Conservation (phyloP, 2,329 filamentous ascomycete species). For the Fusarium veterinarium region DNA sequence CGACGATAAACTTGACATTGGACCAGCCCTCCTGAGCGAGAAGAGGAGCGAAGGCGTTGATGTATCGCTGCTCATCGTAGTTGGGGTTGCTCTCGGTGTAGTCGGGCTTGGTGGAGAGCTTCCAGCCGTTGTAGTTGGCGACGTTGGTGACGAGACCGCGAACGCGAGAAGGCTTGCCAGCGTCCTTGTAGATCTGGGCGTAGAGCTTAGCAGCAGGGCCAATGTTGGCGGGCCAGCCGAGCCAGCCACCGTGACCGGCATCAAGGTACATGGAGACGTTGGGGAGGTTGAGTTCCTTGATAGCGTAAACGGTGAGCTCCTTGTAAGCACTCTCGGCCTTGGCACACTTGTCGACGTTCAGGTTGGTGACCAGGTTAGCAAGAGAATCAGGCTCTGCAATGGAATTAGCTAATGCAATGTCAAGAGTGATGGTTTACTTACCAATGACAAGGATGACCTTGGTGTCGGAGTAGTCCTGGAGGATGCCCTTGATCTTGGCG, state of each 20-base stretch:
- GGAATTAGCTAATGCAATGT: not conserved
- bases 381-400: slow-evolving; percentile 65
- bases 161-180: slow-evolving; percentile 61
- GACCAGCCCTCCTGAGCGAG: slow-evolving; percentile 61
- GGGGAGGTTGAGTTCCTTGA: slow-evolving; percentile 63
- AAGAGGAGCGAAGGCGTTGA: slow-evolving; percentile 72
- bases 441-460: slow-evolving; percentile 59
- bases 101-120: slow-evolving; percentile 53
- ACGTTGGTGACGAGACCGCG: slow-evolving; percentile 69
- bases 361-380: slow-evolving; percentile 69
- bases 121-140: slow-evolving; percentile 68
- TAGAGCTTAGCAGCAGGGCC: slow-evolving; percentile 59
- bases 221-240: slow-evolving; percentile 68
- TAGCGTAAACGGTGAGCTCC: slow-evolving; percentile 62
- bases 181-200: slow-evolving; percentile 60
- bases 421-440: slow-evolving; percentile 11
- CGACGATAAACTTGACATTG: slow-evolving; percentile 60
- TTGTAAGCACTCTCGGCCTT: slow-evolving; percentile 61
- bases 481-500: slow-evolving; percentile 57
- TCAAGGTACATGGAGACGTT: slow-evolving; percentile 70
- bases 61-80: slow-evolving; percentile 68
- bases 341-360: slow-evolving; percentile 61
- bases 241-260: slow-evolving; percentile 68
- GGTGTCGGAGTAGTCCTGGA: slow-evolving; percentile 58
- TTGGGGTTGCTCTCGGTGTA: slow-evolving; percentile 61